phyloP scores from a whole-genome alignment of 768 basidiomycete species.

The Suillus occidentalis region DNA sequence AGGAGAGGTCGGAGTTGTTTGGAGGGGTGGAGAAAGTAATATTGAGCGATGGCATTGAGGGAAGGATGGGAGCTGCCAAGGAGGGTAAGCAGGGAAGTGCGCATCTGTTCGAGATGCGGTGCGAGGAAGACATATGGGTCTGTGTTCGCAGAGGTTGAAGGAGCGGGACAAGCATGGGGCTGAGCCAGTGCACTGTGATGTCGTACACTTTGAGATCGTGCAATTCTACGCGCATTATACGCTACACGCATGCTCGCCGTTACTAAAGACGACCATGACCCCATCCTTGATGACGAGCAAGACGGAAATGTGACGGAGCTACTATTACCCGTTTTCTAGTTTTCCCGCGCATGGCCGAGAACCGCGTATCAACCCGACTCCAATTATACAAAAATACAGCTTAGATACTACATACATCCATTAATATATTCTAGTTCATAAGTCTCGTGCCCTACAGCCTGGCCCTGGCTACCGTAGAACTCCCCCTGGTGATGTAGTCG shows the following conservation, averaged over 20 bases:
- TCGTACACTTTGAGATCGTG: constrained; percentile 22
- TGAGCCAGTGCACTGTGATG: constrained; percentile 43
- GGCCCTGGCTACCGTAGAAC: neutral
- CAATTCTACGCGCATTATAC: constrained; percentile 7
- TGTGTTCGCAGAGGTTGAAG: constrained; percentile 23
- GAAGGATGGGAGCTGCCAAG: constrained; percentile 89
- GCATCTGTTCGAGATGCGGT: constrained; percentile 70
- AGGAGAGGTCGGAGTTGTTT: constrained; percentile 90
- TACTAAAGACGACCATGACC: constrained; percentile 17
- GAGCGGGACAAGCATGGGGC: constrained; percentile 24
- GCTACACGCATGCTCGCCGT: constrained; percentile 18
- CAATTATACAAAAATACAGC: neutral
- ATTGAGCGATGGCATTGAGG: constrained; percentile 84
- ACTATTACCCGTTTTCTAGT: constrained; percentile 6
- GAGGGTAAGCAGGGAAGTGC: constrained; percentile 69
- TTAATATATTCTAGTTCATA: neutral
- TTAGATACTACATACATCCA: neutral
- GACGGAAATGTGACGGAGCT: neutral
- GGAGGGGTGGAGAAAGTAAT: constrained; percentile 87
- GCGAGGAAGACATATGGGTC: constrained; percentile 75
- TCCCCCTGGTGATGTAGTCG: constrained; percentile 30
- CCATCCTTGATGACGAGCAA: constrained; percentile 20
- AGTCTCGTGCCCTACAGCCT: neutral
- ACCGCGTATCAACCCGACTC: neutral
- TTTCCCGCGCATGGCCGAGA: constrained; percentile 4